Percentiles rank a stretch among this genome's conserved stretches.
Evolutionary conservation across 768 basidiomycete genomes (phyloP).

Genomic region (Russula sp.): DNA sequence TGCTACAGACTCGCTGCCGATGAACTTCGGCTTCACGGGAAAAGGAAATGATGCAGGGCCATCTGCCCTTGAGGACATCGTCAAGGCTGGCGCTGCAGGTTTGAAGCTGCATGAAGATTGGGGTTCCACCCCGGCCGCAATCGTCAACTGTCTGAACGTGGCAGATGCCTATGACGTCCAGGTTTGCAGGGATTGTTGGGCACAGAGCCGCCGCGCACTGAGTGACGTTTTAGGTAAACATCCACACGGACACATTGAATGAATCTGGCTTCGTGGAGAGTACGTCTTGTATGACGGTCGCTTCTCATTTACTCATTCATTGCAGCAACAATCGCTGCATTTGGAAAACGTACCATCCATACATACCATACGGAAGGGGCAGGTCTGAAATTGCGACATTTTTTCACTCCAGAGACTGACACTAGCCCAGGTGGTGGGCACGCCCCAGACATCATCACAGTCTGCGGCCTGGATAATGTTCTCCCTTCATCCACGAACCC

Average conservation of each 20-base stretch:
- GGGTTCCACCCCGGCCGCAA: conserved; percentile 84
- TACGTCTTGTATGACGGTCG: conserved; percentile 29
- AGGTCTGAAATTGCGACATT: conserved; percentile 35
- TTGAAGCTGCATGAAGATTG: conserved; percentile 97
- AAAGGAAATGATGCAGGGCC: conserved; percentile 90
- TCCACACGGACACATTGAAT: conserved; percentile 95
- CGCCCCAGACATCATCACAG: conserved; percentile 97
- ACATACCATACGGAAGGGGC: conserved; percentile 98
- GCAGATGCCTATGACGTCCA: conserved; percentile 93
- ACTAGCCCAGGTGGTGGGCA: conserved; percentile 70
- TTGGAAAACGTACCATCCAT: conserved; percentile 87
- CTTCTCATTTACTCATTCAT: not conserved
- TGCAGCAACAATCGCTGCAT: conserved; percentile 79
- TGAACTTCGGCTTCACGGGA: conserved; percentile 94
- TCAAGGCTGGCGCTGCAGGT: conserved; percentile 79
- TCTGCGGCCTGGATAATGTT: conserved; percentile 83
- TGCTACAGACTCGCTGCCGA: conserved; percentile 81
- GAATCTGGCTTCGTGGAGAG: conserved; percentile 97
- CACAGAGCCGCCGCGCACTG: not conserved
- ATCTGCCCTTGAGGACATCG: conserved; percentile 67
- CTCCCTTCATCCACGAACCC: conserved; percentile 97
- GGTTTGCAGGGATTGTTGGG: conserved; percentile 35
- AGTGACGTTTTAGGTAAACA: conserved; percentile 57
- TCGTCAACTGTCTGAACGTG: conserved; percentile 68
- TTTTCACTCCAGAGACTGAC: not conserved